phyloP scores from a whole-genome alignment of 2,329 filamentous ascomycete genomes.

The Aspergillus spinulosporus region DNA sequence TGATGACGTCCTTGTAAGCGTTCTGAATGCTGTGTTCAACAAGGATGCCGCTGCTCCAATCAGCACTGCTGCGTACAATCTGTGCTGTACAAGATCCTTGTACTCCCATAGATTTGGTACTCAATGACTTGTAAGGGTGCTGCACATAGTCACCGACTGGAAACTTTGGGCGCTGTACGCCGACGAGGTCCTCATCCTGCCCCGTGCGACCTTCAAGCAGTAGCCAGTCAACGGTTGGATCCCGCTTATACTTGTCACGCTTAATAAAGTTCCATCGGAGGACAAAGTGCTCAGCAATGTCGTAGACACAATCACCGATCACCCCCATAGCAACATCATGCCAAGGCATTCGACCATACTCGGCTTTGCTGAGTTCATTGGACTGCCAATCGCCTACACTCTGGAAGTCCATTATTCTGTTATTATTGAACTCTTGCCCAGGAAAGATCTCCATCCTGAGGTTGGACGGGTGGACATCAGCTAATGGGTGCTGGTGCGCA shows the following conservation, averaged over 20 bases:
- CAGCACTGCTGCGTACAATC: slow-evolving; percentile 81
- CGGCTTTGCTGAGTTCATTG: slow-evolving; percentile 87
- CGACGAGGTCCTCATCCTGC: slow-evolving; percentile 79
- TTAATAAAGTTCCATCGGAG: slow-evolving; percentile 96
- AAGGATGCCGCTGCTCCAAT: slow-evolving; percentile 92
- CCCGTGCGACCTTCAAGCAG: slow-evolving; percentile 72
- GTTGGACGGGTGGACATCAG: slow-evolving; percentile 84
- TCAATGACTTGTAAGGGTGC: slow-evolving; percentile 72
- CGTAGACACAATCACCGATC: slow-evolving; percentile 85
- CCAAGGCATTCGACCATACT: slow-evolving; percentile 96
- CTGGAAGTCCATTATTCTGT: slow-evolving; percentile 92
- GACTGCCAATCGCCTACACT: slow-evolving; percentile 88
- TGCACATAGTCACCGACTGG: slow-evolving; percentile 84
- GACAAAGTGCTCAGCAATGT: slow-evolving; percentile 94
- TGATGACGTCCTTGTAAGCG: slow-evolving; percentile 81
- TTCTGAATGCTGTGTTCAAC: slow-evolving; percentile 82
- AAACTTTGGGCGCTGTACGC: slow-evolving; percentile 83
- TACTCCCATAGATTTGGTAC: slow-evolving; percentile 61
- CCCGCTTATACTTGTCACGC: slow-evolving; percentile 95
- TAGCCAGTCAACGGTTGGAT: slow-evolving; percentile 80
- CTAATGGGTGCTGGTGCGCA: slow-evolving; percentile 75
- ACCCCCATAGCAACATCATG: slow-evolving; percentile 92
- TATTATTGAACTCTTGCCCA: slow-evolving; percentile 98
- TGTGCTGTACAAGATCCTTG: slow-evolving; percentile 79
- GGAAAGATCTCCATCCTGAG: slow-evolving; percentile 84